A percentile compares a stretch with the other conserved stretches of the same genome.
Evolutionary conservation across 1,284 basidiomycete genomes (phyloP).

Genomic region (Irpex rosettiformis): DNA sequence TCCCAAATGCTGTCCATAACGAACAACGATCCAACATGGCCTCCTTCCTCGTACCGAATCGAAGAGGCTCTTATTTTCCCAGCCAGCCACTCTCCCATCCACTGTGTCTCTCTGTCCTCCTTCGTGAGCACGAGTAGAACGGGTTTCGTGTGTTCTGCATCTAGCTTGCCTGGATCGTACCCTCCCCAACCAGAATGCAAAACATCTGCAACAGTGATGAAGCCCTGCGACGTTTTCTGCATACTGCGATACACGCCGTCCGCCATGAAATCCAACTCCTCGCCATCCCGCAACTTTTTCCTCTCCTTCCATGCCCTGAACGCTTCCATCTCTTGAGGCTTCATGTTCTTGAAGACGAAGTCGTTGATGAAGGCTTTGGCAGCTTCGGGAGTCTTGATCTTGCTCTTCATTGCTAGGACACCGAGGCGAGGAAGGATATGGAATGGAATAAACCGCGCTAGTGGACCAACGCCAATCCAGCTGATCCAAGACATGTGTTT

Average conservation of each 20-base stretch:
- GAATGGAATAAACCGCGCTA: constrained; percentile 38
- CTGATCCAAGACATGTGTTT: constrained; percentile 39
- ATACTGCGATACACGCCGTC: constrained; percentile 44
- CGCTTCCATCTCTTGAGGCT: constrained; percentile 36
- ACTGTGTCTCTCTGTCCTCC: constrained; percentile 36
- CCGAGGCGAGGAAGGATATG: constrained; percentile 33
- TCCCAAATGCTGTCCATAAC: constrained; percentile 43
- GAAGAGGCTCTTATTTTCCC: constrained; percentile 37
- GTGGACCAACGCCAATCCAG: constrained; percentile 46
- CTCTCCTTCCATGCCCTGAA: constrained; percentile 40
- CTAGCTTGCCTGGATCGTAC: constrained; percentile 38
- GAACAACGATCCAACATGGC: constrained; percentile 43
- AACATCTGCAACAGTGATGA: constrained; percentile 39
- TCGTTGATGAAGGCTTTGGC: constrained; percentile 39
- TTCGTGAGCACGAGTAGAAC: constrained; percentile 41
- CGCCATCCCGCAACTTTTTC: constrained; percentile 37
- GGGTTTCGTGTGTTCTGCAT: constrained; percentile 41
- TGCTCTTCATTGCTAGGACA: constrained; percentile 29
- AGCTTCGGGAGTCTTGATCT: constrained; percentile 35
- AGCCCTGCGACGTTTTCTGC: constrained; percentile 48
- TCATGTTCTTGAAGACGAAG: constrained; percentile 38
- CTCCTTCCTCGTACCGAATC: constrained; percentile 39
- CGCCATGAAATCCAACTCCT: constrained; percentile 40
- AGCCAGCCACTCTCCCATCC: constrained; percentile 45
- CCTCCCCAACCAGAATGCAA: constrained; percentile 53